Evolutionary conservation across 768 basidiomycete species (phyloP).

Genomic region (Lepiota venenata): DNA sequence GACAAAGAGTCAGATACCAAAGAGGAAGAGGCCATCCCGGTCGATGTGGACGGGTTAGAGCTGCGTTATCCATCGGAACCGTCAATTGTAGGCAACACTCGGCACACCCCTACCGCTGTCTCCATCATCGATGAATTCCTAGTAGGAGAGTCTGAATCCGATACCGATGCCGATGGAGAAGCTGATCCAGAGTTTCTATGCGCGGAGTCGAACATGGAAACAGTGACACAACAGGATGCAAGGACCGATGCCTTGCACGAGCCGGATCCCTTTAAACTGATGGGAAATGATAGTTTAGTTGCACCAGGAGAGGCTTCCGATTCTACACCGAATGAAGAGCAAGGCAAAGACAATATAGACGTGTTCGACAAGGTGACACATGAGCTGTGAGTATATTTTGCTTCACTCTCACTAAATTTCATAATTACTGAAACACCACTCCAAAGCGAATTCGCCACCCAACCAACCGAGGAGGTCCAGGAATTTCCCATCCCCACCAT

Average conservation of each 20-base stretch:
- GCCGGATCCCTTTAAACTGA: conserved; percentile 29
- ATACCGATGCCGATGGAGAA: conserved; percentile 34
- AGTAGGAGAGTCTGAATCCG: conserved; percentile 15
- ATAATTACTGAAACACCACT: background rate
- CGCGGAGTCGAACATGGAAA: conserved; percentile 1
- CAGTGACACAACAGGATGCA: conserved; percentile 11
- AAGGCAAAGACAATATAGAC: background rate
- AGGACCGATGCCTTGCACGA: background rate
- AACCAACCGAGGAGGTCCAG: background rate
- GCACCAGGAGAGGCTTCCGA: conserved; percentile 16
- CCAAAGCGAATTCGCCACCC: background rate
- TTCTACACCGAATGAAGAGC: background rate
- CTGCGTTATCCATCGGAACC: conserved; percentile 21
- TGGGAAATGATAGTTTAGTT: conserved; percentile 20
- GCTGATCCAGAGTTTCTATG: conserved; percentile 30
- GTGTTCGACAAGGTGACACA: background rate
- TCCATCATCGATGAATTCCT: conserved; percentile 4
- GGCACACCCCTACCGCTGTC: background rate
- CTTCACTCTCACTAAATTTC: background rate
- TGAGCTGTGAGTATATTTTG: background rate
- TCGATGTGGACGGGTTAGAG: conserved; percentile 16
- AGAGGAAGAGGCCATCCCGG: conserved; percentile 11
- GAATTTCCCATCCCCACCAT: too few species aligned
- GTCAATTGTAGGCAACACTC: too few species aligned
- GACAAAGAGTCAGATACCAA: conserved; percentile 11